Percentiles rank a stretch among this genome's conserved stretches.
Evolutionary conservation across 1,284 basidiomycete genomes (phyloP).

Genomic region (Hemileia vastatrix): DNA sequence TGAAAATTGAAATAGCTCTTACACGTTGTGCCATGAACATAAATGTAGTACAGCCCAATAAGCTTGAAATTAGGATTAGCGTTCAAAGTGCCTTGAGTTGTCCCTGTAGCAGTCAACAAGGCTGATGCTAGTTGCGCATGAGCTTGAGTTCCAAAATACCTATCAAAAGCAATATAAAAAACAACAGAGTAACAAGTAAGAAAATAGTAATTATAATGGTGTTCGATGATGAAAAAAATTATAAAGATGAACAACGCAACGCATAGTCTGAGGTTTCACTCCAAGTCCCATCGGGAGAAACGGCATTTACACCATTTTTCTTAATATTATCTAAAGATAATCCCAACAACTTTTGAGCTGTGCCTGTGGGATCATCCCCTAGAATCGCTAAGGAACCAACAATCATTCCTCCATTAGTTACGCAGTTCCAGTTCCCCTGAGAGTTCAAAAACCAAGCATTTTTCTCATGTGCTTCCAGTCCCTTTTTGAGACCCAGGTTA

Average conservation of each 20-base stretch:
- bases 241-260: constrained; percentile 39
- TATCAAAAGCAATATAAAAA: constrained; percentile 16
- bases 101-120: constrained; percentile 74
- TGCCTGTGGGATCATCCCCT: constrained; percentile 67
- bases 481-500: constrained; percentile 44
- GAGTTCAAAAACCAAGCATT: constrained; percentile 46
- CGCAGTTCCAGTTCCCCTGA: constrained; percentile 92
- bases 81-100: constrained; percentile 62
- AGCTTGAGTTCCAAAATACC: constrained; percentile 61
- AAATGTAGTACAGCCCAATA: constrained; percentile 86
- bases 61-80: constrained; percentile 61
- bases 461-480: constrained; percentile 25
- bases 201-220: neutral
- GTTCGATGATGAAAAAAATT: neutral
- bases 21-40: constrained; percentile 39
- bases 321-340: constrained; percentile 65
- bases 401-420: constrained; percentile 84
- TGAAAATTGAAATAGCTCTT: neutral
- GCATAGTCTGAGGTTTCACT: constrained; percentile 90
- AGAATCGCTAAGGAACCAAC: constrained; percentile 82
- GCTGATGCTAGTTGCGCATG: constrained; percentile 83
- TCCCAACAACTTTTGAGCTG: constrained; percentile 59
- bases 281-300: constrained; percentile 76
- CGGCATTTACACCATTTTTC: constrained; percentile 61
- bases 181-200: constrained; percentile 58